Evolutionary conservation across 129 eudicot genomes (phyloP), one percentile per base, ranked within the genome.

Genomic region (Chrysanthemum lavandulifolium): DNA sequence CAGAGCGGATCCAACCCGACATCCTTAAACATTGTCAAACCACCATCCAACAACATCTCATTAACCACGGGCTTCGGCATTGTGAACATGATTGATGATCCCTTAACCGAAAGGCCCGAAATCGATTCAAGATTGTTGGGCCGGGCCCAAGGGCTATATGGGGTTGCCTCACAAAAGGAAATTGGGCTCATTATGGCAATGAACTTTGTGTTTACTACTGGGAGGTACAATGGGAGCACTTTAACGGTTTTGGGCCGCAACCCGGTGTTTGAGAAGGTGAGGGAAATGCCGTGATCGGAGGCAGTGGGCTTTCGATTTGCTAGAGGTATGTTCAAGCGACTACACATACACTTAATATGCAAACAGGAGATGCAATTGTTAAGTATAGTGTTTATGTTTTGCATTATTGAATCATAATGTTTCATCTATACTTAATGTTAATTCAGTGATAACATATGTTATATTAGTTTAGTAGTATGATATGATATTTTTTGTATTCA

Each of bases 241-340:
- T 33, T 86, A 11, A 80, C 76, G 29, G 73, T 86, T 21, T 23
- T 79, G 65, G 96, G 96, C 27, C 74, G 91, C 75, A 89, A 89
- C 67, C 59, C 75, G 60, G 96, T 82, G 72, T 72, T 84, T 13
- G 49, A 61, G 27, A 73, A 72, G 67, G 89, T 86, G 45, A 72
- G 96, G 31, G 96, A 89, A 76, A 89, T 89, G 96, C 86, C 23
- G 86, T 89, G 77, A 68, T 89, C 51, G 96, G 96, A 9, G 96
- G 96, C 16, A 84, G 84, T 58, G 90, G 96, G 73, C 71, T 82
- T 89, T 63, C 83, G 96, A 15, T 89, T 78, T 70, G 92, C 88
- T 14, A 79, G 86, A 61, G 96, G 10, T 89, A 84, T 69, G 96
- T 73, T 50, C 76, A 86, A 67, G 90, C 90, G 11, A 81, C 76